A percentile compares a stretch with the other conserved stretches of the same genome.
Evolutionary conservation across 202 grass and related monocot genomes (phyloP).

Genomic region (Brachypodium distachyon): DNA sequence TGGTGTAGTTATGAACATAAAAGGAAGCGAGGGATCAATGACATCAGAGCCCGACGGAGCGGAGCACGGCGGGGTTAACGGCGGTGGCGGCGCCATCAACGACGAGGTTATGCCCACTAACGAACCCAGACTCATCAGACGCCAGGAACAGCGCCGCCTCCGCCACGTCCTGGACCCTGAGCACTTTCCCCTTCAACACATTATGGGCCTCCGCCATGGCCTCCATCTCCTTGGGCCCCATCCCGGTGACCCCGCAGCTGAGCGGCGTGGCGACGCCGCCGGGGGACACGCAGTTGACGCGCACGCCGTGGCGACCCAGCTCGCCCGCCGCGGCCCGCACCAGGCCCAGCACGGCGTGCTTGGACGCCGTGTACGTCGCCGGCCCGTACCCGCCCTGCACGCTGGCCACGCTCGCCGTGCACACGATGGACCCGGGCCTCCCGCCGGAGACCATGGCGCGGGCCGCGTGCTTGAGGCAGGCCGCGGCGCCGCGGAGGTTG

Average conservation of each 20-base stretch:
- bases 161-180: constrained; percentile 37
- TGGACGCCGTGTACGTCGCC: constrained; percentile 58
- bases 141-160: constrained; percentile 60
- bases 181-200: constrained; percentile 45
- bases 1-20: no score
- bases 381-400: constrained; percentile 46
- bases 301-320: constrained; percentile 50
- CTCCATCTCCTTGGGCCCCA: constrained; percentile 28
- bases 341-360: constrained; percentile 78
- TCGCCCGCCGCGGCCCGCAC: constrained; percentile 51
- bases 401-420: constrained; percentile 55
- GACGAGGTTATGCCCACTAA: constrained; percentile 68
- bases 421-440: constrained; percentile 53
- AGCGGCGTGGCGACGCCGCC: constrained; percentile 54
- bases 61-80: constrained; percentile 31
- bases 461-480: constrained; percentile 58
- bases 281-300: constrained; percentile 81
- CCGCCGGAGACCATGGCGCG: constrained; percentile 39
- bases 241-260: constrained; percentile 9
- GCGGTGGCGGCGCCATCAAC: constrained; percentile 53
- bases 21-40: no score
- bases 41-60: neutral
- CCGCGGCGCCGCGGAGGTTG: constrained; percentile 55
- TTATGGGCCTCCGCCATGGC: neutral
- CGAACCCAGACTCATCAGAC: constrained; percentile 45